Evolutionary conservation across 345 rosid genomes (phyloP).

Genomic region (Adansonia digitata): DNA sequence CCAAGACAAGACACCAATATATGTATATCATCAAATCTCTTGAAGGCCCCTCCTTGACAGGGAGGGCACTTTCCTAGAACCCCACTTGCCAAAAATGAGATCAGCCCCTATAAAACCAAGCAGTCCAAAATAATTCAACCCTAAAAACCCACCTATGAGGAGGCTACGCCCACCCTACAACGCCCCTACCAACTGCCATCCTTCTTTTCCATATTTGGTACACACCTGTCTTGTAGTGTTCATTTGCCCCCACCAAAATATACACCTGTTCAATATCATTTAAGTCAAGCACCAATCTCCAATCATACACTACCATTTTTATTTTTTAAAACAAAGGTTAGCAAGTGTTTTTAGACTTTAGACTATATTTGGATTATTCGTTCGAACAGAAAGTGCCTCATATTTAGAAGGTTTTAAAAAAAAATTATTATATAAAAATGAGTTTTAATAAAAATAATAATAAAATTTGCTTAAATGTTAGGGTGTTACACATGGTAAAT

Average conservation of each 20-base stretch:
- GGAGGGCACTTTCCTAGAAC: neutral
- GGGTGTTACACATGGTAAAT: too few species aligned
- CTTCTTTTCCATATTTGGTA: conserved; percentile 20
- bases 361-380: too few species aligned
- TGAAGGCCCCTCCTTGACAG: neutral
- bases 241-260: conserved; percentile 19
- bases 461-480: too few species aligned
- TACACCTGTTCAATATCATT: neutral
- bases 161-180: neutral
- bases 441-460: too few species aligned
- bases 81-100: conserved; percentile 19
- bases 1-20: conserved; percentile 36
- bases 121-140: neutral
- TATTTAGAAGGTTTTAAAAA: too few species aligned
- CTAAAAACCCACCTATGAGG: conserved; percentile 4
- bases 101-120: neutral
- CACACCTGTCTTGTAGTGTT: conserved; percentile 13
- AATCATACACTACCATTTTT: neutral
- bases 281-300: conserved; percentile 20
- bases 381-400: too few species aligned
- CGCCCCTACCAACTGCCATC: conserved; percentile 13
- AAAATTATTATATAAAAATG: too few species aligned
- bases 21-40: conserved; percentile 9
- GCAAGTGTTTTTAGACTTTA: too few species aligned
- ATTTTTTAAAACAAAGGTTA: too few species aligned